These are phyloP conservation scores for Aspergillus phoenicis DNA, from an alignment of 2,329 filamentous ascomycete genomes.

Conservation along the genomic window DNA sequence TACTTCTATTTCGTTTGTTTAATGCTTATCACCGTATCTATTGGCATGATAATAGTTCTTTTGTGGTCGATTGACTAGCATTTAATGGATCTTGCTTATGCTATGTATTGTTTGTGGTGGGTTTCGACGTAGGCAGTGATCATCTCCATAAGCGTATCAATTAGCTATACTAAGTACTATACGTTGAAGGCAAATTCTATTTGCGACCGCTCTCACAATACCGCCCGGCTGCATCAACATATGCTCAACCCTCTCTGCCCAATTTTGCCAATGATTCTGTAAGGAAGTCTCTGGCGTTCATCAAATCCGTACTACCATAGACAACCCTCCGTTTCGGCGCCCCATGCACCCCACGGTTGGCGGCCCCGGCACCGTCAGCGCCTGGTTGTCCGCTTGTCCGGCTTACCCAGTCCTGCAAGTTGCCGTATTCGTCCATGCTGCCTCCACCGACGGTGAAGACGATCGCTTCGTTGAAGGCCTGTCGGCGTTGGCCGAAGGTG, in stretches of 20 bases:
- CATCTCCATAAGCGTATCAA: background rate
- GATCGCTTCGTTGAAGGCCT: conserved; percentile 86
- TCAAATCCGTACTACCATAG: conserved; percentile 84
- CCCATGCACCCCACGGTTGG: conserved; percentile 32
- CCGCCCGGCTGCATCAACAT: background rate
- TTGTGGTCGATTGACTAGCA: background rate
- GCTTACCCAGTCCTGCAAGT: conserved; percentile 92
- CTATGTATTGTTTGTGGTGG: background rate
- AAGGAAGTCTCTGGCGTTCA: conserved; percentile 65
- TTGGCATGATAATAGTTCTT: background rate
- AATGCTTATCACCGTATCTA: background rate
- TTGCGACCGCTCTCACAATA: background rate
- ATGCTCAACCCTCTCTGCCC: conserved; percentile 55
- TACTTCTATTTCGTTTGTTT: background rate
- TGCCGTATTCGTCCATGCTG: conserved; percentile 98
- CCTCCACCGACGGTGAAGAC: conserved; percentile 96
- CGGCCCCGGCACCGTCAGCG: conserved; percentile 46
- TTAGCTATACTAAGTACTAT: conserved; percentile 5
- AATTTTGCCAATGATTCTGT: conserved; percentile 58
- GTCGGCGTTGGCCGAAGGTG: conserved; percentile 85
- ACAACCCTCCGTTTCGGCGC: conserved; percentile 77
- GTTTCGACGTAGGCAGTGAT: background rate
- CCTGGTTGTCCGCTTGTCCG: conserved; percentile 65
- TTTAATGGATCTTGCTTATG: background rate
- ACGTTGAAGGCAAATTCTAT: conserved; percentile 13